phyloP scores from a whole-genome alignment of 1,284 basidiomycete species.

The Veloboletus limbatus region DNA sequence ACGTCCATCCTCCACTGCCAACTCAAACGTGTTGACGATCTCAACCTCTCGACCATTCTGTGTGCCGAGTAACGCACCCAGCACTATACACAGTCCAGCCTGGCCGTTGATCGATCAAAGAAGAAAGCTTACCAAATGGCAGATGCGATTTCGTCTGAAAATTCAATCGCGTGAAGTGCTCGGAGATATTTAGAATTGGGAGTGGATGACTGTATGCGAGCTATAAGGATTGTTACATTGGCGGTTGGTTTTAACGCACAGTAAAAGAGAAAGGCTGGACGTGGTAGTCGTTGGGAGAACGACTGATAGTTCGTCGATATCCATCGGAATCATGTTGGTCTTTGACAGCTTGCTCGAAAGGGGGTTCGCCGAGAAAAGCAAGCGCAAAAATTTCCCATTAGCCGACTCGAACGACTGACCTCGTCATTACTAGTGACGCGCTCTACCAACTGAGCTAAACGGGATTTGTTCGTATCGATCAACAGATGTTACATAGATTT shows the following conservation, averaged over 20 bases:
- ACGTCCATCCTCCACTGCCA: conserved; percentile 58
- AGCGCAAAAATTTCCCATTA: conserved; percentile 46
- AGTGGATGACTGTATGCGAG: conserved; percentile 76
- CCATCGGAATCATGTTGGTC: conserved; percentile 64
- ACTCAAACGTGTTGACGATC: conserved; percentile 95
- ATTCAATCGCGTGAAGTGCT: conserved; percentile 85
- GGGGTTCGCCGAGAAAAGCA: too few relatives aligned
- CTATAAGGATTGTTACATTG: conserved; percentile 9
- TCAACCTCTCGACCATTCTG: conserved; percentile 93
- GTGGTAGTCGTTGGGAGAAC: conserved; percentile 65
- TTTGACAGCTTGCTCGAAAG: not conserved
- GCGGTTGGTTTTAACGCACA: conserved; percentile 45
- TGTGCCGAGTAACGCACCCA: conserved; percentile 93
- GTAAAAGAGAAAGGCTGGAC: conserved; percentile 66
- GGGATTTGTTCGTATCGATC: too few relatives aligned
- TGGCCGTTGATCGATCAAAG: conserved; percentile 2
- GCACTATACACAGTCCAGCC: conserved; percentile 48
- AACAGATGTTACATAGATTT: too few relatives aligned
- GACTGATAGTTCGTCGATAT: conserved; percentile 70
- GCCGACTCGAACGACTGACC: conserved; percentile 53
- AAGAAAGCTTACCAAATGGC: conserved; percentile 58
- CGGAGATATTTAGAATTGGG: conserved; percentile 95
- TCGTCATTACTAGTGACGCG: conserved; percentile 59
- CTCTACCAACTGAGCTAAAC: conserved; percentile 61
- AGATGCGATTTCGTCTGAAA: conserved; percentile 62